Evolutionary conservation across 139 green algal genomes (phyloP), one percentile per base, ranked within the genome.

Genomic region (Chlorokybus atmophyticus): DNA sequence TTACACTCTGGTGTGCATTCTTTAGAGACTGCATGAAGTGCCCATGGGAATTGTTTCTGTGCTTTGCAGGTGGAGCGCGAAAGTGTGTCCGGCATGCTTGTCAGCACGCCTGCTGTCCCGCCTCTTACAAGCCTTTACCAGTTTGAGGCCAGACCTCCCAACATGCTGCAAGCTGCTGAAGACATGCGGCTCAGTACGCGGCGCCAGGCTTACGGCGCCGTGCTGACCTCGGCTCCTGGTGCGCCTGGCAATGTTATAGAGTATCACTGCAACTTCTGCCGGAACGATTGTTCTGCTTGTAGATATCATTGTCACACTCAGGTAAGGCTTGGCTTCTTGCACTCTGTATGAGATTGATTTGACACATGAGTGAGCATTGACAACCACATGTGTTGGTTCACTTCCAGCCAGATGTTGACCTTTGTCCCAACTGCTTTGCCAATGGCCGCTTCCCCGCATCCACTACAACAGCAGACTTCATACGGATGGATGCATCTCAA

Each of bases 251-350:
- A n/a, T n/a, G n/a, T 3, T 50, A 38, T 39, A 7, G 62, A 70
- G 32, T 70, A 49, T 21, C 24, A 50, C 21, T 71, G 62, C 62
- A 51, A 71, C 53, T 4, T 82, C 57, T 82, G 78, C 29, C 91
- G 80, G 68, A 75, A 77, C 7, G 78, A 93, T 10, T 94, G 83
- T 76, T 88, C 75, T 0, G 57, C 32, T 6, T 52, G 79, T 52
- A 73, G 84, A 25, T 94, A 94, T 67, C 86, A 95, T 67, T 95
- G 83, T 80, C 50, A 54, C 41, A 73, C 56, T 2, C 40, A 59
- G 30, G 54, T 61, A 8, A 67, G 54, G 51, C 7, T 29, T 59
- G 28, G 26, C 51, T 57, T 57, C 28, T 59, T 7, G 32, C 35
- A 57, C 48, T 55, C 24, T 55, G 17, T 42, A 53, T 14, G 48